Base-by-base conservation (phyloP, 257 asterid genomes). In the Forsythia viridissima region DNA sequence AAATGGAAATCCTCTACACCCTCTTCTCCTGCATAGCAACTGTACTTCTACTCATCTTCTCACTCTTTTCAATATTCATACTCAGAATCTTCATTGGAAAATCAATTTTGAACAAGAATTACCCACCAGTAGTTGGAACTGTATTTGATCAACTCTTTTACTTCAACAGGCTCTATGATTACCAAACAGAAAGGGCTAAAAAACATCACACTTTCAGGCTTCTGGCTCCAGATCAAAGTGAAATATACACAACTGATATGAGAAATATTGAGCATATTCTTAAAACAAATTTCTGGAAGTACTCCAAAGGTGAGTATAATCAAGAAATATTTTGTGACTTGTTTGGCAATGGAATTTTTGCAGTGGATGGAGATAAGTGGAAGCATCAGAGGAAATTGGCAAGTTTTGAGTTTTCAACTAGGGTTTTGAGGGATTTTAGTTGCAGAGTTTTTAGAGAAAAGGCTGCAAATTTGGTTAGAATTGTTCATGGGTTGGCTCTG, bases 301-400 rank as follows among this genome's bases (percentile, higher is more conserved):
- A 91, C 79, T 71, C 85, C 7, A 91, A 88, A 52, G 97, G 96
- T 0, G 43, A 77, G 65, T 39, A 61, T 10, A 90, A 89, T 76
- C 92, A 86, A 72, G 94, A 83, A 37, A 37, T 90, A 13, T 20
- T 87, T 61, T 1, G 18, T 1, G 92, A 86, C 71, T 85, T 91
- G 78, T 90, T 93, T 77, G 97, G 97, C 3, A 71, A 87, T 41
- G 97, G 97, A 79, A 88, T 93, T 24, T 84, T 93, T 24, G 83
- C 88, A 13, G 92, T 86, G 63, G 97, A 92, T 76, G 98, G 97
- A 2, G 94, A 90, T 4, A 87, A 88, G 76, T 93, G 98, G 98
- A 80, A 82, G 73, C 90, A 88, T 71, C 97, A 93, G 86, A 87
- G 94, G 80, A 93, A 90, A 77, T 82, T 90, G 4, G 89, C 94